phyloP scores from a whole-genome alignment of 345 rosid species.

The Rhizophora apiculata region DNA sequence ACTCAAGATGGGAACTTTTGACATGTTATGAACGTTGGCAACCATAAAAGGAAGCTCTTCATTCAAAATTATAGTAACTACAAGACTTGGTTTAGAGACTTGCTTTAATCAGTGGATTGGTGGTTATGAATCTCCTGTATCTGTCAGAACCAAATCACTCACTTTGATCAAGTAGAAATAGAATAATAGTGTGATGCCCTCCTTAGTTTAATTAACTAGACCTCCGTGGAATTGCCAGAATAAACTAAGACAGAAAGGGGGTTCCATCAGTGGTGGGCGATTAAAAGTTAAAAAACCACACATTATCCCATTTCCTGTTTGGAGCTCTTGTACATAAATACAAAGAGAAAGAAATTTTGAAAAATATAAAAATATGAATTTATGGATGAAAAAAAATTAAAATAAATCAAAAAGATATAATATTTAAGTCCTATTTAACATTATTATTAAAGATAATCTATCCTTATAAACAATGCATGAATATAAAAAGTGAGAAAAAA shows the following conservation, averaged over 20 bases:
- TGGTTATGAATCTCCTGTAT: background rate
- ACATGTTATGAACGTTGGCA: background rate
- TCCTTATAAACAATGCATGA: no score
- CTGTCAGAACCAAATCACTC: background rate
- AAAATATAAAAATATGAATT: no score
- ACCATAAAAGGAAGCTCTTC: background rate
- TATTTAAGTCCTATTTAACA: no score
- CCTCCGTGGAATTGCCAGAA: background rate
- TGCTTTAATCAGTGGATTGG: background rate
- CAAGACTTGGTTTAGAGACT: background rate
- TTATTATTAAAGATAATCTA: no score
- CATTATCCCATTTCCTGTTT: background rate
- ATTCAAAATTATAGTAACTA: background rate
- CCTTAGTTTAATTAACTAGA: background rate
- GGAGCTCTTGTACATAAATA: slow-evolving; percentile 2
- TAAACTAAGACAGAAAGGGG: background rate
- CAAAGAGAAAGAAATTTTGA: no score
- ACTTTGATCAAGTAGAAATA: background rate
- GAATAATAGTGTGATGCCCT: background rate
- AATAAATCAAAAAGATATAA: no score
- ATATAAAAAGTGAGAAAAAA: no score
- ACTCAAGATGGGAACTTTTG: slow-evolving; percentile 2
- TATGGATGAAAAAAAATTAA: no score
- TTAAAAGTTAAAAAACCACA: background rate
- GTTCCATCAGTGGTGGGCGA: background rate